Base-by-base conservation (phyloP, 805 yeast genomes). In the Kockiozyma suomiensis region DNA sequence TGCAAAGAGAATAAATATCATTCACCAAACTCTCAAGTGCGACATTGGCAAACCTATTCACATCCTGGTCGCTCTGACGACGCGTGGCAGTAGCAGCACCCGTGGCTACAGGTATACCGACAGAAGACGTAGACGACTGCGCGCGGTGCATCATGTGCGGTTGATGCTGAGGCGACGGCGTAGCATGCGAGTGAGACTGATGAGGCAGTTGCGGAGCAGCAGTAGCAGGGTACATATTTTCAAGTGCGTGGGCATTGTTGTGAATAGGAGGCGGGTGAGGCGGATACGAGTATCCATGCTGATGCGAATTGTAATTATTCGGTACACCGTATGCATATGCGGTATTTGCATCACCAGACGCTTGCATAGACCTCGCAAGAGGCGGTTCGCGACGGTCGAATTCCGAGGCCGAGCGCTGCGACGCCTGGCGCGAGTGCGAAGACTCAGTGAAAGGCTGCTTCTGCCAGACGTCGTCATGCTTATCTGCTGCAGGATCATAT, bases 1-100 rank as follows among this genome's bases (percentile, higher is more conserved):
- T 90, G 76, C 98, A 92, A 64, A 94, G 78, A 0, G 88, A 81
- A 70, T 83, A 88, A 54, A 93, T 86, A 62, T 90, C 91, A 48
- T 71, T 73, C 28, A 67, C 73, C 63, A 86, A 69, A 41, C 79
- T 80, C 46, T 77, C 78, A 61, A 85, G 75, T 1, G 85, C 82
- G 12, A 80, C 72, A 33, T 70, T 60, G 37, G 73, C 71, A 56
- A 68, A 72, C 35, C 70, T 57, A 46, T 60, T 56, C 33, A 61
- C 64, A 23, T 68, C 70, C 37, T 59, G 60, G 19, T 70, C 72
- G 21, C 58, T 52, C 45, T 61, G 65, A 38, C 65, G 64, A 13
- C 66, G 45, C 19, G 17, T 51, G 21, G 19, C 30, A 10, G 53
- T 26, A 13, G 53, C 51, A 23, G 47, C 35, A 23, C n/a, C n/a